A percentile compares a stretch with the other conserved stretches of the same genome.
Conservation (phyloP, 192 early-diverging fungal species). For the Coemansia sp. region DNA sequence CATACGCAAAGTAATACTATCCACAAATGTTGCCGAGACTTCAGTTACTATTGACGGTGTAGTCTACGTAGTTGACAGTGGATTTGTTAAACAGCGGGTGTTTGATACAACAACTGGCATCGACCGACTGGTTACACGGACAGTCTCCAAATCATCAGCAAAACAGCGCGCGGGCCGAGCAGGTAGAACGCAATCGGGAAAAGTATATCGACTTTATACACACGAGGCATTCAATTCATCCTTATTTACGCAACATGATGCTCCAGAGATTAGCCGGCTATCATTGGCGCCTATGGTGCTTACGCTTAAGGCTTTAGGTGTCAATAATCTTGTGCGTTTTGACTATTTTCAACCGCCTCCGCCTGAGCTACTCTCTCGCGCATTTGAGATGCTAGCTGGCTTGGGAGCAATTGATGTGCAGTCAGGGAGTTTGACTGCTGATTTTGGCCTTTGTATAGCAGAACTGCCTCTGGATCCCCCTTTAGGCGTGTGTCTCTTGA, state of each 20-base stretch:
- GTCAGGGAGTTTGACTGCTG: conserved; percentile 76
- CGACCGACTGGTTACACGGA: conserved; percentile 83
- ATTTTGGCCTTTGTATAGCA: conserved; percentile 86
- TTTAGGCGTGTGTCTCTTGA: conserved; percentile 81
- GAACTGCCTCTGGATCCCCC: conserved; percentile 92
- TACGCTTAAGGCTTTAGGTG: conserved; percentile 84
- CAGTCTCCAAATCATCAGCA: conserved; percentile 88
- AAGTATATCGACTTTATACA: conserved; percentile 92
- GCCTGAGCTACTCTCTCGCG: conserved; percentile 82
- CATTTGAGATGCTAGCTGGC: conserved; percentile 82
- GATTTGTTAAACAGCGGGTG: conserved; percentile 88
- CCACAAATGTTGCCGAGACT: conserved; percentile 97
- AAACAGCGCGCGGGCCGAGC: conserved; percentile 90
- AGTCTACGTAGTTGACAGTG: conserved; percentile 92
- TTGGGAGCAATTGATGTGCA: conserved; percentile 82
- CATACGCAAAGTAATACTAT: conserved; percentile 84
- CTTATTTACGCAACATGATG: conserved; percentile 87
- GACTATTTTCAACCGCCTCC: conserved; percentile 97
- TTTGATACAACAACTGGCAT: conserved; percentile 88
- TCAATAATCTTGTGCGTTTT: conserved; percentile 92
- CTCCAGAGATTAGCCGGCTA: conserved; percentile 87
- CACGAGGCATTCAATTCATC: conserved; percentile 81
- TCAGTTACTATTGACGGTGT: conserved; percentile 95
- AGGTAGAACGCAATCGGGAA: conserved; percentile 89
- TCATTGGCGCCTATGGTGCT: conserved; percentile 86